A percentile compares a stretch with the other conserved stretches of the same genome.
phyloP scores from a whole-genome alignment of 2,329 filamentous ascomycete genomes.

The Penicillium vulpinum region DNA sequence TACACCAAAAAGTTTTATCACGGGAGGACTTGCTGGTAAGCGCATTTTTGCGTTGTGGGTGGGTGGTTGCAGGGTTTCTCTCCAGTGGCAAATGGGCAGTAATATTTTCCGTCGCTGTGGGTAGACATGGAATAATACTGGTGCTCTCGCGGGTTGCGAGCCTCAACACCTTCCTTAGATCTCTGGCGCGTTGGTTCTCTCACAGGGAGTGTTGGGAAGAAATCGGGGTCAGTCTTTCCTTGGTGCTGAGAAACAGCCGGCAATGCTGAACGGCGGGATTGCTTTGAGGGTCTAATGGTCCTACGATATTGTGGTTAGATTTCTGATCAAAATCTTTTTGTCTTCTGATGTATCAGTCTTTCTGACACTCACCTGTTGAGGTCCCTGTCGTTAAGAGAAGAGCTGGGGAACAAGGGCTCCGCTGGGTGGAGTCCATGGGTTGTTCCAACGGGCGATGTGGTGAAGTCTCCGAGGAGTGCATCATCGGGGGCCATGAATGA shows the following conservation, averaged over 20 bases:
- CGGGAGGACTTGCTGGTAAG: constrained; percentile 78
- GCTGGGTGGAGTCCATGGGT: constrained; percentile 38
- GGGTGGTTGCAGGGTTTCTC: constrained; percentile 78
- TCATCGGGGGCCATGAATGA: constrained; percentile 42
- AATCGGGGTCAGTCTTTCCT: constrained; percentile 38
- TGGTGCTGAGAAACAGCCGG: constrained; percentile 32
- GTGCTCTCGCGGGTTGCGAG: constrained; percentile 45
- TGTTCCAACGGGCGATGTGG: constrained; percentile 33
- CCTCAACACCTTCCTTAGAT: constrained; percentile 41
- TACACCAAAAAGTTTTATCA: constrained; percentile 3
- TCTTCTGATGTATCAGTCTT: background rate
- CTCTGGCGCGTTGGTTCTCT: constrained; percentile 37
- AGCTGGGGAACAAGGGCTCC: constrained; percentile 43
- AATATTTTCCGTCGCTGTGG: constrained; percentile 74
- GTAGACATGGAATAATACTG: constrained; percentile 45
- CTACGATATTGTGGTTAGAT: constrained; percentile 27
- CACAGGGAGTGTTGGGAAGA: constrained; percentile 36
- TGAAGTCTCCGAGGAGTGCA: constrained; percentile 39
- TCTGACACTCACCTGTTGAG: constrained; percentile 40
- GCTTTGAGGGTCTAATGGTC: constrained; percentile 43
- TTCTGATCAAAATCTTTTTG: constrained; percentile 2
- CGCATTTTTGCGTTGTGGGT: constrained; percentile 96
- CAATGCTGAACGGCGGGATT: constrained; percentile 38
- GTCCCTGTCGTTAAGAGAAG: constrained; percentile 43
- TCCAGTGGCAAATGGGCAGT: constrained; percentile 79